Percentiles rank a stretch among this genome's conserved stretches.
Evolutionary conservation across 805 yeast species (phyloP).

Genomic region (Phaffomyces opuntiae): DNA sequence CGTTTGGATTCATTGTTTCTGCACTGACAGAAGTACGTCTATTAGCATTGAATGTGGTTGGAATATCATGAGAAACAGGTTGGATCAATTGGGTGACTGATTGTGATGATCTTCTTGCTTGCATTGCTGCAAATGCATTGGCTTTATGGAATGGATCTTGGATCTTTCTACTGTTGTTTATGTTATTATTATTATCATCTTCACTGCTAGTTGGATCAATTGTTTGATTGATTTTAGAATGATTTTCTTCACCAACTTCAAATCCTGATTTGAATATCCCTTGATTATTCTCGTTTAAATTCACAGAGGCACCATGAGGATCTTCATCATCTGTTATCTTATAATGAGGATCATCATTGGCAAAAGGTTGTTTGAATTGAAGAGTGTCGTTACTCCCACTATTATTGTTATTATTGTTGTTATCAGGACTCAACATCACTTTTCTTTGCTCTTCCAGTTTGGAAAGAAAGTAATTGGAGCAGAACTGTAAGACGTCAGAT

Average conservation of each 20-base stretch:
- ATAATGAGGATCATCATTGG: constrained; percentile 58
- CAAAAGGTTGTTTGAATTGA: constrained; percentile 39
- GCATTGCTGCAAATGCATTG: constrained; percentile 5
- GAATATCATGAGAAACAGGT: constrained; percentile 31
- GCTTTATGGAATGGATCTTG: constrained; percentile 2
- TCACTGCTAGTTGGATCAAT: constrained; percentile 17
- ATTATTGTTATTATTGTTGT: neutral
- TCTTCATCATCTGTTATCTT: constrained; percentile 26
- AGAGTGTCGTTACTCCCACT: constrained; percentile 2
- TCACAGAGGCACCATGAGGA: constrained; percentile 2
- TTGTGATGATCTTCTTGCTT: constrained; percentile 13
- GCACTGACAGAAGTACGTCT: constrained; percentile 90
- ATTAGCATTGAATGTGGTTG: constrained; percentile 62
- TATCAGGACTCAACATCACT: constrained; percentile 40
- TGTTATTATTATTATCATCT: neutral
- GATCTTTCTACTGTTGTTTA: neutral
- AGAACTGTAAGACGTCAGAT: constrained; percentile 62
- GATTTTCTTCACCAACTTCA: constrained; percentile 18
- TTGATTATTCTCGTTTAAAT: constrained; percentile 12
- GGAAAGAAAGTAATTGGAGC: constrained; percentile 62
- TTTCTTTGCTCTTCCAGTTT: constrained; percentile 55
- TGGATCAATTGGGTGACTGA: constrained; percentile 10
- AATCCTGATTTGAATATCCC: constrained; percentile 19
- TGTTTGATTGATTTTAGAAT: constrained; percentile 9
- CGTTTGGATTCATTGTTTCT: constrained; percentile 75